Conservation (phyloP, 2,329 filamentous ascomycete genomes). For the Trematosphaeria pertusa region DNA sequence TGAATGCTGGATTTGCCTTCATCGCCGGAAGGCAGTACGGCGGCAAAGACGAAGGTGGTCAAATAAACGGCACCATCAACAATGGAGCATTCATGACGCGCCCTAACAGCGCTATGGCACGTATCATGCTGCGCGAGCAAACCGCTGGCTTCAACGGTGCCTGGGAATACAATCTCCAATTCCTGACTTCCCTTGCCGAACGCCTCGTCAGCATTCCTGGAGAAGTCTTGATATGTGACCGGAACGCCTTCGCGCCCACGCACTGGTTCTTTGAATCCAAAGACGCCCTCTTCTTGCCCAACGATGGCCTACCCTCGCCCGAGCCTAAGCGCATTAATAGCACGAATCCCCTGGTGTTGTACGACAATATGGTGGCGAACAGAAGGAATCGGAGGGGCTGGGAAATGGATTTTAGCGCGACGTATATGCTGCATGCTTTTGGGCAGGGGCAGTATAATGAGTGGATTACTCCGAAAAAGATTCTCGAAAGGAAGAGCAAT, state of each 20-base stretch:
- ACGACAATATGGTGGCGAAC: slow-evolving; percentile 16
- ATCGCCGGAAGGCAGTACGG: slow-evolving; percentile 24
- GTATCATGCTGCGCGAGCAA: slow-evolving; percentile 24
- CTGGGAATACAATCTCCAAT: slow-evolving; percentile 21
- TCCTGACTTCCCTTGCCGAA: slow-evolving; percentile 18
- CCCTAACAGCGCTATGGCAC: slow-evolving; percentile 22
- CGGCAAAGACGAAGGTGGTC: slow-evolving; percentile 33
- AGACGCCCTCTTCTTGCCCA: slow-evolving; percentile 14
- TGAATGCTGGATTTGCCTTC: slow-evolving; percentile 20
- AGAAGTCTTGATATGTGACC: slow-evolving; percentile 25
- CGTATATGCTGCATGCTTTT: slow-evolving; percentile 29
- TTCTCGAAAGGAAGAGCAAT: slow-evolving; percentile 23
- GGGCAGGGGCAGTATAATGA: slow-evolving; percentile 5
- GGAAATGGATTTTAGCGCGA: slow-evolving; percentile 24
- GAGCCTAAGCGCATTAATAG: slow-evolving; percentile 4
- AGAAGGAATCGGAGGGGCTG: slow-evolving; percentile 15
- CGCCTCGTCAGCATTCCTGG: slow-evolving; percentile 17
- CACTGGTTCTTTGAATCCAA: slow-evolving; percentile 18
- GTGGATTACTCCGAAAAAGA: slow-evolving; percentile 18
- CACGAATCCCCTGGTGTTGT: slow-evolving; percentile 16
- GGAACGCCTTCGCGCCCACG: slow-evolving; percentile 23
- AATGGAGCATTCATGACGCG: slow-evolving; percentile 25
- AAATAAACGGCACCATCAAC: slow-evolving; percentile 25
- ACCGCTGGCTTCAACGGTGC: slow-evolving; percentile 22
- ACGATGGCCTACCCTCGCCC: slow-evolving; percentile 10